These are phyloP conservation scores for Rosa persica DNA, from an alignment of 306 rosid species.

Conservation along the genomic window DNA sequence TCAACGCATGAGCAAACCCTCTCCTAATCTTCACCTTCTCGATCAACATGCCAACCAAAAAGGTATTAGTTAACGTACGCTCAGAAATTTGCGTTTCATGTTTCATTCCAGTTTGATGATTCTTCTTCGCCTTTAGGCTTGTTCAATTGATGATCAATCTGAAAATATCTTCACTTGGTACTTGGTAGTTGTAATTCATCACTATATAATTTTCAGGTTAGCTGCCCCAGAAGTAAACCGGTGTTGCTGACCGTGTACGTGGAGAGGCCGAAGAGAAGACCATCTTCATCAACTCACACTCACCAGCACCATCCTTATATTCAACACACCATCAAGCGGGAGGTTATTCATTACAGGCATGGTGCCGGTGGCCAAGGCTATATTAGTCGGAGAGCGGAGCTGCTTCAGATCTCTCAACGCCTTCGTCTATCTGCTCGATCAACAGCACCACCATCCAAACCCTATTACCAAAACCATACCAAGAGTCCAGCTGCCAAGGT, in stretches of 20 bases:
- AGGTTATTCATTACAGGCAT: conserved; percentile 23
- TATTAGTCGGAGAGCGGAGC: conserved; percentile 57
- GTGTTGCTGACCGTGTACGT: conserved; percentile 55
- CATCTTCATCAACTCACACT: conserved; percentile 23
- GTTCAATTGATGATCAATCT: background rate
- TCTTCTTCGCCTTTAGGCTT: background rate
- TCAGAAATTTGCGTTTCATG: background rate
- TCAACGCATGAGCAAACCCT: background rate
- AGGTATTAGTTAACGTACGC: conserved; percentile 33
- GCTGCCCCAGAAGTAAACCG: conserved; percentile 37
- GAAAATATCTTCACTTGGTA: background rate
- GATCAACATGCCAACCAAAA: conserved; percentile 44
- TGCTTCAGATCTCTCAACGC: conserved; percentile 60
- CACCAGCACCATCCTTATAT: conserved; percentile 36
- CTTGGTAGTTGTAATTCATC: conserved; percentile 6
- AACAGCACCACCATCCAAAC: conserved; percentile 32
- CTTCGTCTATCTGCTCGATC: conserved; percentile 49
- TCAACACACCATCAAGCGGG: conserved; percentile 37
- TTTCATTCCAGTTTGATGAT: background rate
- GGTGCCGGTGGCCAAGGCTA: conserved; percentile 35
- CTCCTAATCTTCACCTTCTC: conserved; percentile 2
- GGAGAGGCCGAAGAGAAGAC: conserved; percentile 47
- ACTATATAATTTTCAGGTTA: conserved; percentile 34
- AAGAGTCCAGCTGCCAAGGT: conserved; percentile 28
- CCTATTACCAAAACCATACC: conserved; percentile 23